Percentiles rank a stretch among this genome's conserved stretches.
Conservation (phyloP, 1,284 basidiomycete species). For the Filobasidium uniguttulatum region DNA sequence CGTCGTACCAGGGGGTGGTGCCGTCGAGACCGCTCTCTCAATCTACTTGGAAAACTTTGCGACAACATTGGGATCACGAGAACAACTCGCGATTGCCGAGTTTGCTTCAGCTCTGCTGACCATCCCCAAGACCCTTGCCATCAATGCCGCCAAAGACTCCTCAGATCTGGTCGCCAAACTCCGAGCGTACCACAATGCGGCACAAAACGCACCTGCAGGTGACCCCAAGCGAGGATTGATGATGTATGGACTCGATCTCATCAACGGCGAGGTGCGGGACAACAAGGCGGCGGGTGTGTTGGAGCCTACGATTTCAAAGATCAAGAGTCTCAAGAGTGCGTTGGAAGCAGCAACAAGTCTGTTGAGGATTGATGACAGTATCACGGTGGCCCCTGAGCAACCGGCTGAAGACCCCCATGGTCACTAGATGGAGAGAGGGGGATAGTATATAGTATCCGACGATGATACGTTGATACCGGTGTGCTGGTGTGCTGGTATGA, state of each 20-base stretch:
- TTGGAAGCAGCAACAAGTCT: slow-evolving; percentile 93
- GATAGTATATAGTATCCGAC: slow-evolving; percentile 1
- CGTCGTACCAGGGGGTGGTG: slow-evolving; percentile 94
- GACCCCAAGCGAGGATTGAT: slow-evolving; percentile 93
- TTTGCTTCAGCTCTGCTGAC: slow-evolving; percentile 85
- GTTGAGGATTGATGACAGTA: slow-evolving; percentile 79
- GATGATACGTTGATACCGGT: too few relatives aligned
- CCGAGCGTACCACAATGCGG: slow-evolving; percentile 91
- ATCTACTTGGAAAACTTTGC: slow-evolving; percentile 99
- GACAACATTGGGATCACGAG: slow-evolving; percentile 87
- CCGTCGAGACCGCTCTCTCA: slow-evolving; percentile 90
- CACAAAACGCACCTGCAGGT: slow-evolving; percentile 74
- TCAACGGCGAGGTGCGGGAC: slow-evolving; percentile 89
- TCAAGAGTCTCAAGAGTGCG: slow-evolving; percentile 88
- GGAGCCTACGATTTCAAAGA: slow-evolving; percentile 94
- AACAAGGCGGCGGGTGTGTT: slow-evolving; percentile 86
- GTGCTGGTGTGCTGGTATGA: too few relatives aligned
- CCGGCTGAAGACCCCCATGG: slow-evolving; percentile 52
- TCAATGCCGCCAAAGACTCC: slow-evolving; percentile 97
- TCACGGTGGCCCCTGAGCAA: slow-evolving; percentile 46
- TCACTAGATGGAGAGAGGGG: slow-evolving; percentile 33
- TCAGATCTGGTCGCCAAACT: slow-evolving; percentile 96
- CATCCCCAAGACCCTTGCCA: slow-evolving; percentile 92
- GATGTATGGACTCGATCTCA: slow-evolving; percentile 87
- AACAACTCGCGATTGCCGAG: slow-evolving; percentile 97